A percentile compares a stretch with the other conserved stretches of the same genome.
Conservation (phyloP, 495 filamentous ascomycete species). For the Daldinia bambusicola region DNA sequence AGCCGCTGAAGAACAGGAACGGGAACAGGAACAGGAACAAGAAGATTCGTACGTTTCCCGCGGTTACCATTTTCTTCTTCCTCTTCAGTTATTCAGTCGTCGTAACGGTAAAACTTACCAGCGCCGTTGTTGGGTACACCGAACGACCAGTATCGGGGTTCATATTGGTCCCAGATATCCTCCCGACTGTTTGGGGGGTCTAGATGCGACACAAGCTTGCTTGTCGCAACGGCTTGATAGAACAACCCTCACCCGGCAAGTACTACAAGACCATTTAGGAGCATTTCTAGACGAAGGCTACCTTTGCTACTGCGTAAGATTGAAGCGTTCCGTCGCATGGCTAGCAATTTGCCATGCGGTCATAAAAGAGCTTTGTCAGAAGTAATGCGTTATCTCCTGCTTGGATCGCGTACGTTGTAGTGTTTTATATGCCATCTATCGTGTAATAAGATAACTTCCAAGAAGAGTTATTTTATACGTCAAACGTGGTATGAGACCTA, state of each 20-base stretch:
- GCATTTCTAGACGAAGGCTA: constrained; percentile 23
- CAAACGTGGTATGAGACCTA: constrained; percentile 23
- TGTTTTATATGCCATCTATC: constrained; percentile 29
- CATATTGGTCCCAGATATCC: constrained; percentile 28
- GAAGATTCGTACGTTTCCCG: constrained; percentile 20
- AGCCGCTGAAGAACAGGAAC: constrained; percentile 35
- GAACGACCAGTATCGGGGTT: constrained; percentile 9
- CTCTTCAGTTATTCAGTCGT: constrained; percentile 2
- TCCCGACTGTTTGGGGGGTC: constrained; percentile 37
- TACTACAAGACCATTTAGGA: constrained; percentile 35
- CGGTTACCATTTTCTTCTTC: constrained; percentile 16
- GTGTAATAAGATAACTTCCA: constrained; percentile 11
- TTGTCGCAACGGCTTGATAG: constrained; percentile 43
- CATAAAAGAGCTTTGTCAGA: constrained; percentile 22
- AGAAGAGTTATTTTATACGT: constrained; percentile 20
- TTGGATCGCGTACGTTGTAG: constrained; percentile 37
- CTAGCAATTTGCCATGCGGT: constrained; percentile 34
- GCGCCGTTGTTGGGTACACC: constrained; percentile 24
- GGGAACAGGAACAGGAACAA: not conserved
- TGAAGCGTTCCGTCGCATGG: constrained; percentile 36
- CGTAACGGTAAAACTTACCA: constrained; percentile 28
- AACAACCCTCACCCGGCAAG: constrained; percentile 38
- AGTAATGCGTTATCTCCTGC: constrained; percentile 41
- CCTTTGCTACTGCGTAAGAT: constrained; percentile 5
- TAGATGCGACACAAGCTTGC: constrained; percentile 45